Conservation (phyloP, 176 grass and related monocot species). For the Ananas comosus region DNA sequence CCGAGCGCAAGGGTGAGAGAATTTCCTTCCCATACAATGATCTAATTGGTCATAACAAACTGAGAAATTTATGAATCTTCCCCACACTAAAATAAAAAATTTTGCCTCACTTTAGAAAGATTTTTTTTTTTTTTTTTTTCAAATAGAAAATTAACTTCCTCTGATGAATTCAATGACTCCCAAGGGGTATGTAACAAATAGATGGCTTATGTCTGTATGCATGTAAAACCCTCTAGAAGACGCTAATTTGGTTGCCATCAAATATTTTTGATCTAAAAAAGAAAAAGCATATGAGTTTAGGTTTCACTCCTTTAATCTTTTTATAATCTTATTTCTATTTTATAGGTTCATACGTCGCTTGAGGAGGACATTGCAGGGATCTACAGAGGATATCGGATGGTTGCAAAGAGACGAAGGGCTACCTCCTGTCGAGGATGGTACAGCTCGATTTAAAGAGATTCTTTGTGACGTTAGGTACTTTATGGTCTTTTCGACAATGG, state of each 20-base stretch:
- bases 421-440: constrained; percentile 49
- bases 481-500: background rate
- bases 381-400: constrained; percentile 82
- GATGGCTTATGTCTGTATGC: too few relatives aligned
- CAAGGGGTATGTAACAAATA: too few relatives aligned
- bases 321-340: constrained; percentile 11
- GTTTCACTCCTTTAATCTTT: constrained; percentile 9
- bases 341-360: constrained; percentile 54
- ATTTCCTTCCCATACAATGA: constrained; percentile 8
- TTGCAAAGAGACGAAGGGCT: constrained; percentile 47
- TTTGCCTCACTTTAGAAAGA: background rate
- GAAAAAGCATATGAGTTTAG: background rate
- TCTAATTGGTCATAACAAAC: background rate
- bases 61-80: background rate
- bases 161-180: too few relatives aligned
- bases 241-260: background rate
- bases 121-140: too few relatives aligned
- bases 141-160: too few relatives aligned
- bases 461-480: constrained; percentile 57
- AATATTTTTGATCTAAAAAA: constrained; percentile 3
- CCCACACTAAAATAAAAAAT: background rate
- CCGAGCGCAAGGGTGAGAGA: constrained; percentile 25
- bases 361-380: constrained; percentile 67
- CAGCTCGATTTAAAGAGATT: constrained; percentile 51
- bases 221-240: background rate